phyloP scores from a whole-genome alignment of 2,329 filamentous ascomycete genomes.

The Cercospora berteroae region DNA sequence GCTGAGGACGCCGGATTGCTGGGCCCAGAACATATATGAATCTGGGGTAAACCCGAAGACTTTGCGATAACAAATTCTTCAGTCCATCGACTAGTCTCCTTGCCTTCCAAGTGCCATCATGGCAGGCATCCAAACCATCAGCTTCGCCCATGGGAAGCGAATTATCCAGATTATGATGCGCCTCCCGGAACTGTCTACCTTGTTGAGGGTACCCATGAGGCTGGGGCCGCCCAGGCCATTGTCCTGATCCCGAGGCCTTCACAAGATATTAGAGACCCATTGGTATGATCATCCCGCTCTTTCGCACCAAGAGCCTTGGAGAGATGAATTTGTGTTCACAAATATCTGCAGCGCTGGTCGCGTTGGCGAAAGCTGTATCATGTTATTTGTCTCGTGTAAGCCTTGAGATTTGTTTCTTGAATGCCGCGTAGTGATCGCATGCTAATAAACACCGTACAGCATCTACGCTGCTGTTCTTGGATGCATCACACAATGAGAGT shows the following conservation, averaged over 20 bases:
- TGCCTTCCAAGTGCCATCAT: not conserved
- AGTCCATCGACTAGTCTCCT: not conserved
- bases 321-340: not conserved
- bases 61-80: not conserved
- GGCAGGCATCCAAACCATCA: not conserved
- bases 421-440: not conserved
- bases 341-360: not conserved
- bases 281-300: not conserved
- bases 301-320: not conserved
- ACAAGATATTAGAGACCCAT: not conserved
- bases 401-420: not conserved
- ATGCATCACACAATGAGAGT: not conserved
- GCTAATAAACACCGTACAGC: not conserved
- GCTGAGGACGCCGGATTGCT: not conserved
- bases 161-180: not conserved
- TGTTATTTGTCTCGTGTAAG: not conserved
- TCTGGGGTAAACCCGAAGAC: not conserved
- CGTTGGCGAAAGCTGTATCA: not conserved
- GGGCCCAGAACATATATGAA: not conserved
- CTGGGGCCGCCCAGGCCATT: not conserved
- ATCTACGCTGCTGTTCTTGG: not conserved
- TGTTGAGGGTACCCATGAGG: not conserved
- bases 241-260: not conserved
- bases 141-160: not conserved
- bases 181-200: not conserved